Percentiles rank a stretch among this genome's conserved stretches.
Evolutionary conservation across 176 grass and related monocot species (phyloP).

Genomic region (Rhynchospora tenuis): DNA sequence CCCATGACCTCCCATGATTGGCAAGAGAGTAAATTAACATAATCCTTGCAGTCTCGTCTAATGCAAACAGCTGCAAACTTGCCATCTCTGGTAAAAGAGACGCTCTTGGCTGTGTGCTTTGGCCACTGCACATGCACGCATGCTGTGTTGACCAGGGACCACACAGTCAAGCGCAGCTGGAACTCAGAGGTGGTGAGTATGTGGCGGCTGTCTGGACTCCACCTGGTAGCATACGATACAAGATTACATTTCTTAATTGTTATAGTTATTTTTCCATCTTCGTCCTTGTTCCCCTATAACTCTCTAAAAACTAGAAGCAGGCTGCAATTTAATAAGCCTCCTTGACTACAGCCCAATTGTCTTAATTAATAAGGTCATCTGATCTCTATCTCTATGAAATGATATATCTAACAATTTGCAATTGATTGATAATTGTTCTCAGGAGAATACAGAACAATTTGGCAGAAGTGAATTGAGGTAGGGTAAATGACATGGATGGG

Average conservation of each 20-base stretch:
- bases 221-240: slow-evolving; percentile 13
- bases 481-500: no score
- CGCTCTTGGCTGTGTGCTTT: slow-evolving; percentile 62
- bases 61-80: slow-evolving; percentile 88
- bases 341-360: no score
- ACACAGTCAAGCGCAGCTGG: slow-evolving; percentile 88
- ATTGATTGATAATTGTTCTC: no score
- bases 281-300: no score
- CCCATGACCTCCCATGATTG: slow-evolving; percentile 95
- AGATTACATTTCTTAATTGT: not conserved
- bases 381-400: no score
- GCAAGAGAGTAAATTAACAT: slow-evolving; percentile 82
- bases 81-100: slow-evolving; percentile 90
- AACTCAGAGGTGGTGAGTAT: slow-evolving; percentile 95
- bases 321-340: no score
- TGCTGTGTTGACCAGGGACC: slow-evolving; percentile 87
- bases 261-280: no score
- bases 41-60: slow-evolving; percentile 94
- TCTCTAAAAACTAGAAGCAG: no score
- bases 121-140: slow-evolving; percentile 95
- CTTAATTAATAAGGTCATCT: no score
- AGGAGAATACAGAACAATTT: no score
- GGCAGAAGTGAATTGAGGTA: no score
- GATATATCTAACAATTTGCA: no score
- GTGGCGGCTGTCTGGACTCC: slow-evolving; percentile 96